Evolutionary conservation across 371 early-diverging fungal genomes (phyloP).

Genomic region (Zychaea mexicana): DNA sequence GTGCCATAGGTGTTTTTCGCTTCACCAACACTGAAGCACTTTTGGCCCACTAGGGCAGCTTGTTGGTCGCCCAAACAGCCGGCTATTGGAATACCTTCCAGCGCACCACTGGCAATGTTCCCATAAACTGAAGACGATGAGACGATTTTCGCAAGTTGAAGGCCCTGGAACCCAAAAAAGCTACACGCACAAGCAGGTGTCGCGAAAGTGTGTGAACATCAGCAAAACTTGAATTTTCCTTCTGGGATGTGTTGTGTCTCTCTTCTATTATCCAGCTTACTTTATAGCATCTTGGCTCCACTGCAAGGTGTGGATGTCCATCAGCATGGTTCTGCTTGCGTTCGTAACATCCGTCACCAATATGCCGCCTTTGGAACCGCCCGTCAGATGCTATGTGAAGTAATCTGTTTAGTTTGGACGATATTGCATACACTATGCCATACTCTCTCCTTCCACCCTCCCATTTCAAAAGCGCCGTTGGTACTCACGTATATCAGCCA

Average conservation of each 20-base stretch:
- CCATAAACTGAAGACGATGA: slow-evolving; percentile 88
- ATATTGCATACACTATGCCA: background rate
- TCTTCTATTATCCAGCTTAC: slow-evolving; percentile 28
- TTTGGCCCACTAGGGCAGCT: slow-evolving; percentile 94
- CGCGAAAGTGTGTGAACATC: background rate
- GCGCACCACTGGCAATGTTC: slow-evolving; percentile 54
- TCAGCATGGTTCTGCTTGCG: slow-evolving; percentile 93
- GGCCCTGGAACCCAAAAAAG: slow-evolving; percentile 36
- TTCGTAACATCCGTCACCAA: slow-evolving; percentile 95
- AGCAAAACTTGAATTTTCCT: background rate
- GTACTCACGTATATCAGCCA: slow-evolving; percentile 69
- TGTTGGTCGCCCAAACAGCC: slow-evolving; percentile 97
- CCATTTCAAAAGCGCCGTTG: too few species aligned
- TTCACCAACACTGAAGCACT: slow-evolving; percentile 69
- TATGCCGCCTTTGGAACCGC: slow-evolving; percentile 73
- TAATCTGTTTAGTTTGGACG: background rate
- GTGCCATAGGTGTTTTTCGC: slow-evolving; percentile 97
- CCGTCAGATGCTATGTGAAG: slow-evolving; percentile 1
- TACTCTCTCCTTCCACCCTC: background rate
- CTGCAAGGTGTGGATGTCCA: slow-evolving; percentile 80
- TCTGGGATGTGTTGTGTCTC: background rate
- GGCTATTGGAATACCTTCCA: slow-evolving; percentile 72
- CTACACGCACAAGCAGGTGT: too few species aligned
- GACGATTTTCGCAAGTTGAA: slow-evolving; percentile 76
- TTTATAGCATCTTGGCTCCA: slow-evolving; percentile 83